Conservation (phyloP, 768 basidiomycete species). For the Leccinum incarnatum region DNA sequence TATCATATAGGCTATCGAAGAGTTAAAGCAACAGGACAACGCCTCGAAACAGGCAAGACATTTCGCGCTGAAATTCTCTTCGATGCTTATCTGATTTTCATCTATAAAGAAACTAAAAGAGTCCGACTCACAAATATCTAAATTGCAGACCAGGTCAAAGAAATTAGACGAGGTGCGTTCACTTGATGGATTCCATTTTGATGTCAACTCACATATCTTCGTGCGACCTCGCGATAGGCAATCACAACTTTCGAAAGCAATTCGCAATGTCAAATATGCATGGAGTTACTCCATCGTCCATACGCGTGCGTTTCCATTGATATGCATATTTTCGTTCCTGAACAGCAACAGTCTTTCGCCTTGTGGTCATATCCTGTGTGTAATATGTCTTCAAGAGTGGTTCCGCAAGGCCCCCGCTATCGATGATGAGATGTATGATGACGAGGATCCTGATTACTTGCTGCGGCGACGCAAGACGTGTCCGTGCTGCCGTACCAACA, state of each 20-base stretch:
- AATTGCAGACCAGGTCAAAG: constrained; percentile 43
- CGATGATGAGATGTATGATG: constrained; percentile 45
- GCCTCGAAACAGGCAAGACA: constrained; percentile 37
- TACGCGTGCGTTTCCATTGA: constrained; percentile 51
- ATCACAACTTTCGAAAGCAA: constrained; percentile 55
- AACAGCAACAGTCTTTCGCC: constrained; percentile 53
- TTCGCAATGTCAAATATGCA: constrained; percentile 74
- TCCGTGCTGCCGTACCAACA: constrained; percentile 62
- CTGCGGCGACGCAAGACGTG: constrained; percentile 66
- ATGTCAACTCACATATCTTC: background rate
- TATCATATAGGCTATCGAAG: constrained; percentile 47
- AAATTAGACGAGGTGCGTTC: constrained; percentile 56
- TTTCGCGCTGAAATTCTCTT: background rate
- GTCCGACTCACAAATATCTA: constrained; percentile 43
- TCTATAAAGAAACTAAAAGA: constrained; percentile 42
- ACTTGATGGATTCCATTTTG: background rate
- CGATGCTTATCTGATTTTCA: constrained; percentile 1
- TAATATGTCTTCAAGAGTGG: constrained; percentile 72
- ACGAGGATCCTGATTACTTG: constrained; percentile 42
- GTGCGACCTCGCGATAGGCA: constrained; percentile 35
- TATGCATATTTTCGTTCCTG: constrained; percentile 2
- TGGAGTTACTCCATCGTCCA: constrained; percentile 64
- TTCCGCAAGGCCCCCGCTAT: constrained; percentile 62
- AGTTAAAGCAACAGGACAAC: constrained; percentile 44
- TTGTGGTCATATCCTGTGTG: constrained; percentile 78